These are phyloP conservation scores for Sistotremastrum niveocremeum DNA, from an alignment of 768 basidiomycete genomes.

Conservation along the genomic window DNA sequence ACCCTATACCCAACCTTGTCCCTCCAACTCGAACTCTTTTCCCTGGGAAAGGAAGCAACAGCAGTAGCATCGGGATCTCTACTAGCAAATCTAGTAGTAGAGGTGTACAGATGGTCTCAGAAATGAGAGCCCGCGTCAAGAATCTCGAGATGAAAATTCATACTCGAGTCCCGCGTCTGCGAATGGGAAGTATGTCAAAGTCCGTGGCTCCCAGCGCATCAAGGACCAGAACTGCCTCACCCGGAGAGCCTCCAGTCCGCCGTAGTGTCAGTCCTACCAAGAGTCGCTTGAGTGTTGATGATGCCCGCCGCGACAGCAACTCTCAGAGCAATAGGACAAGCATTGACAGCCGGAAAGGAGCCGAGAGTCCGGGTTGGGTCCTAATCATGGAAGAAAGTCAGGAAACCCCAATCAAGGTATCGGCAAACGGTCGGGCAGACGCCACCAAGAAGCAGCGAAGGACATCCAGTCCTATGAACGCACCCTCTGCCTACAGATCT, in stretches of 20 bases:
- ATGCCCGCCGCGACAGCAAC: background rate
- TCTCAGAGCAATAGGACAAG: background rate
- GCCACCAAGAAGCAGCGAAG: conserved; percentile 43
- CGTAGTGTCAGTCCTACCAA: background rate
- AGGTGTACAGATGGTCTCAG: conserved; percentile 86
- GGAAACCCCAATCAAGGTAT: conserved; percentile 10
- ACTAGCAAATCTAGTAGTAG: conserved; percentile 48
- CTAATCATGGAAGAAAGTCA: conserved; percentile 66
- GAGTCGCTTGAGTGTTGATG: background rate
- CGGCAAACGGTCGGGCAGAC: conserved; percentile 53
- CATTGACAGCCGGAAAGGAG: conserved; percentile 3
- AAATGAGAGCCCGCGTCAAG: conserved; percentile 76
- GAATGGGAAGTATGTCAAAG: conserved; percentile 52
- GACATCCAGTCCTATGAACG: conserved; percentile 37
- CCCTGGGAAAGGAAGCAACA: conserved; percentile 24
- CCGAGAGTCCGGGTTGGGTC: conserved; percentile 48
- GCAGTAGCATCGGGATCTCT: conserved; percentile 19
- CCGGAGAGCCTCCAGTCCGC: background rate
- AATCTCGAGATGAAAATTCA: conserved; percentile 80
- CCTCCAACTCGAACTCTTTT: conserved; percentile 21
- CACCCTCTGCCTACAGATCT: too few species aligned
- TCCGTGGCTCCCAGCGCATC: conserved; percentile 24
- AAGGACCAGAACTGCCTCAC: background rate
- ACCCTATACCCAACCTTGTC: conserved; percentile 14
- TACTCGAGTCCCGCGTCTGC: conserved; percentile 70